These are phyloP conservation scores for Tieghemostelium lacteum DNA, from an alignment of 78 protist genomes.

Conservation along the genomic window DNA sequence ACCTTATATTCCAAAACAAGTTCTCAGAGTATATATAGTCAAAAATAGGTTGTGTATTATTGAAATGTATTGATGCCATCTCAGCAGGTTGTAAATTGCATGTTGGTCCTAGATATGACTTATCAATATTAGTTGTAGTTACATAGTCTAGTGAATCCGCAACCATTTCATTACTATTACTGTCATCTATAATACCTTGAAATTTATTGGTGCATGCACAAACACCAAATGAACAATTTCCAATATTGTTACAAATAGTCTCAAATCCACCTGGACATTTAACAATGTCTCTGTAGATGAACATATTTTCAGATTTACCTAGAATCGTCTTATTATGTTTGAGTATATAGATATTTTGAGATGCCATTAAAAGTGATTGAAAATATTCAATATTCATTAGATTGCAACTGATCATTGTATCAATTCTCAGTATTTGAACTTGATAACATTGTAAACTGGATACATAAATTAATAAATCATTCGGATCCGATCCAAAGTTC, in stretches of 20 bases:
- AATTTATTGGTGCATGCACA: background rate
- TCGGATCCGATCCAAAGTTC: no score
- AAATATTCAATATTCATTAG: no score
- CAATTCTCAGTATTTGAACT: no score
- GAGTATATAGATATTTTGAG: no score
- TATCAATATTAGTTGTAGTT: no score
- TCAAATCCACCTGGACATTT: background rate
- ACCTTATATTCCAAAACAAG: background rate
- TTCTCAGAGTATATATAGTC: background rate
- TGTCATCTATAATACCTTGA: background rate
- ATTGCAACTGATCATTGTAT: no score
- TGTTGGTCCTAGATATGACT: no score
- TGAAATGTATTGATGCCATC: background rate
- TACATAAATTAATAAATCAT: no score
- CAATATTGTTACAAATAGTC: background rate
- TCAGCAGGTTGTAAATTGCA: background rate
- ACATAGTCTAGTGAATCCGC: no score
- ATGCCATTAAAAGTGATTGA: no score
- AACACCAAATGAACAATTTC: background rate
- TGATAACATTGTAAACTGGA: no score
- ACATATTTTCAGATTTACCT: background rate
- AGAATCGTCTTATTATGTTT: no score
- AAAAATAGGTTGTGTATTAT: background rate
- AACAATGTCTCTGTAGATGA: background rate
- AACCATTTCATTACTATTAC: background rate